These are phyloP conservation scores for Carex pumila DNA, from an alignment of 176 grass and related monocot species.

Conservation along the genomic window DNA sequence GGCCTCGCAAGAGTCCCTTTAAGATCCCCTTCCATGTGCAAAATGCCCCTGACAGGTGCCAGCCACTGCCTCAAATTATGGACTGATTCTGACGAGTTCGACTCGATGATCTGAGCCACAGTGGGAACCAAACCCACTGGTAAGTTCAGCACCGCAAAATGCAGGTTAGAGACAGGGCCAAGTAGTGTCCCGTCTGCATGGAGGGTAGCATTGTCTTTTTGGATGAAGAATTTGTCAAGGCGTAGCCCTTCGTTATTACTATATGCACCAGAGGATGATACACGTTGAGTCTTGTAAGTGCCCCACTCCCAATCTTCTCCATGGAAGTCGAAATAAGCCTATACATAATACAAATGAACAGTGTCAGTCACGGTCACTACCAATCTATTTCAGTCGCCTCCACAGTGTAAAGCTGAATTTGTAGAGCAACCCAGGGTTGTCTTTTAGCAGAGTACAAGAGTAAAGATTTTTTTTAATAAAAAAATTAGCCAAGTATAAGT, in stretches of 20 bases:
- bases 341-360: background rate
- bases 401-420: background rate
- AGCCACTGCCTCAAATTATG: conserved; percentile 95
- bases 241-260: conserved; percentile 90
- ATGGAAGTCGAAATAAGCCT: conserved; percentile 97
- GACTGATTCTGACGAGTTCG: conserved; percentile 75
- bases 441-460: background rate
- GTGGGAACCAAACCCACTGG: conserved; percentile 89
- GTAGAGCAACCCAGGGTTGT: background rate
- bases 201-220: conserved; percentile 97
- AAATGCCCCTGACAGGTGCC: conserved; percentile 88
- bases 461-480: background rate
- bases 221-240: conserved; percentile 94
- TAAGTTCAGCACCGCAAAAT: conserved; percentile 97
- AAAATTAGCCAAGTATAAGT: background rate
- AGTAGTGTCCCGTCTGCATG: conserved; percentile 95
- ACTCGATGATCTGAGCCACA: conserved; percentile 90
- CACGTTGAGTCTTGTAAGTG: conserved; percentile 78
- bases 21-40: conserved; percentile 99
- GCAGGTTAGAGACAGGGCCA: conserved; percentile 92
- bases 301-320: conserved; percentile 99
- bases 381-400: background rate
- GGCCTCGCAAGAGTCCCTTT: conserved; percentile 81
- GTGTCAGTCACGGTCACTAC: background rate
- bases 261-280: conserved; percentile 74